Conservation (phyloP, 169 alveolate species). For the Plasmodium malariae region DNA sequence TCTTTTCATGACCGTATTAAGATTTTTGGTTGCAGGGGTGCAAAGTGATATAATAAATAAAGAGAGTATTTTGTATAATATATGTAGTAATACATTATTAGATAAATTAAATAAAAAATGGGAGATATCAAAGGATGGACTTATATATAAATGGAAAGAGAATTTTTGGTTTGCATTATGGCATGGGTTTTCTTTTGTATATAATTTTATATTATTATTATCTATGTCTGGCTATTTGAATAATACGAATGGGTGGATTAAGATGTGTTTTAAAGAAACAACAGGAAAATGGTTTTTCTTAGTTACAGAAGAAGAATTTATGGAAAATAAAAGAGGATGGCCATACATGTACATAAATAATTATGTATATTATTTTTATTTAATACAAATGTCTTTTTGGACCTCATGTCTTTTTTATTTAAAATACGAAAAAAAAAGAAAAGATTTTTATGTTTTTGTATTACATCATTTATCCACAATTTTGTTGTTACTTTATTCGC, state of each 20-base stretch:
- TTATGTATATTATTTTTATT: conserved; percentile 55
- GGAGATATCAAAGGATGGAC: conserved; percentile 41
- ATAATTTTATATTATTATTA: conserved; percentile 35
- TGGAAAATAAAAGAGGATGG: conserved; percentile 78
- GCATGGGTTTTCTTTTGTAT: conserved; percentile 64
- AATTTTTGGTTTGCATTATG: conserved; percentile 74
- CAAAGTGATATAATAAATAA: conserved; percentile 8
- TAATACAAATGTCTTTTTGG: conserved; percentile 59
- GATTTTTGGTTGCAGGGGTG: conserved; percentile 42
- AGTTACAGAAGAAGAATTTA: conserved; percentile 74
- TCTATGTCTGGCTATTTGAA: conserved; percentile 60
- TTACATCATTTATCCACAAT: conserved; percentile 63
- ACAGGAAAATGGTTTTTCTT: conserved; percentile 75
- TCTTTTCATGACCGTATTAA: conserved; percentile 19
- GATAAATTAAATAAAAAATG: conserved; percentile 53
- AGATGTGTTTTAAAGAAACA: conserved; percentile 51
- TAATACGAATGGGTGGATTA: conserved; percentile 71
- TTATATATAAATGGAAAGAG: conserved; percentile 75
- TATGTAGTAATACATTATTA: conserved; percentile 20
- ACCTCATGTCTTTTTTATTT: conserved; percentile 71
- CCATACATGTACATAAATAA: conserved; percentile 61
- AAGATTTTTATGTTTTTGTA: conserved; percentile 61
- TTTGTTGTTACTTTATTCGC: conserved; percentile 34
- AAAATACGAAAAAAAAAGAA: conserved; percentile 76
- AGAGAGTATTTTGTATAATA: conserved; percentile 26